Evolutionary conservation across 495 filamentous ascomycete species (phyloP).

Genomic region (Letharia lupina): DNA sequence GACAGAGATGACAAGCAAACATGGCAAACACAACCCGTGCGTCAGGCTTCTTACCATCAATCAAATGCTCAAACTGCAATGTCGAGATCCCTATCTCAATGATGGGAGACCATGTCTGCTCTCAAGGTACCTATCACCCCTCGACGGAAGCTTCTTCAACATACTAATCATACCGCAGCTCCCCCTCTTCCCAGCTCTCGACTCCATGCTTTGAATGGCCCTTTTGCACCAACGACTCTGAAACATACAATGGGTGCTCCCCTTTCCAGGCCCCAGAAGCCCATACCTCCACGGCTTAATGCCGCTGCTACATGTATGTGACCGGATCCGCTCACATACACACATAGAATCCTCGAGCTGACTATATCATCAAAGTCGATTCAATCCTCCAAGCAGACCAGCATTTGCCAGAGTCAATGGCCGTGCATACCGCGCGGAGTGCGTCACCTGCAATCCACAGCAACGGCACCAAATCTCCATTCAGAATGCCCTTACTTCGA

Average conservation of each 20-base stretch:
- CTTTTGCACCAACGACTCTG: slow-evolving; percentile 11
- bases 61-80: slow-evolving; percentile 92
- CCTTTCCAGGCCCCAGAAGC: slow-evolving; percentile 4
- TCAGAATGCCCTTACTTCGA: slow-evolving; percentile 32
- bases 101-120: slow-evolving; percentile 88
- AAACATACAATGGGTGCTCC: slow-evolving; percentile 17
- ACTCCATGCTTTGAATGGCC: slow-evolving; percentile 21
- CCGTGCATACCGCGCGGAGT: slow-evolving; percentile 47
- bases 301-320: slow-evolving; percentile 49
- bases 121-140: slow-evolving; percentile 20
- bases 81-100: slow-evolving; percentile 76
- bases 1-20: slow-evolving; percentile 36
- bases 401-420: slow-evolving; percentile 37
- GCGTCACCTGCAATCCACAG: slow-evolving; percentile 45
- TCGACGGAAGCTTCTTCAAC: background rate
- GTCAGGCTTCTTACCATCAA: slow-evolving; percentile 72
- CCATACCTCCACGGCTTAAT: slow-evolving; percentile 45
- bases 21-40: slow-evolving; percentile 43
- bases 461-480: slow-evolving; percentile 37
- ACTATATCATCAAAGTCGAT: slow-evolving; percentile 12
- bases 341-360: background rate
- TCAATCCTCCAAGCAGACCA: slow-evolving; percentile 23
- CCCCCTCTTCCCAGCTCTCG: slow-evolving; percentile 22
- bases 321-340: too few species aligned
- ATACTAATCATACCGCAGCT: slow-evolving; percentile 17